These are phyloP conservation scores for Aspergillus fijiensis DNA, from an alignment of 2,329 filamentous ascomycete species.

Conservation along the genomic window DNA sequence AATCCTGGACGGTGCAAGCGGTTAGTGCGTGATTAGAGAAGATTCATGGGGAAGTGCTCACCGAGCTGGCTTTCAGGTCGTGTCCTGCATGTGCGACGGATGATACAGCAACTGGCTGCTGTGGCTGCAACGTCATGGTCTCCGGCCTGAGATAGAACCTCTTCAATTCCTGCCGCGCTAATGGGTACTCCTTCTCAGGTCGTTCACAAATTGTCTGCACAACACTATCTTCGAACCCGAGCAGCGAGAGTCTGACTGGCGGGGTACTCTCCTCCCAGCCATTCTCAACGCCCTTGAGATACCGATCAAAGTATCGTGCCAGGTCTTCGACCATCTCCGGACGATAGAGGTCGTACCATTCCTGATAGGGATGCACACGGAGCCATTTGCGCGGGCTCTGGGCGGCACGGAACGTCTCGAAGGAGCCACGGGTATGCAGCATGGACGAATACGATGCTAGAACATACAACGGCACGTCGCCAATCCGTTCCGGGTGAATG, in stretches of 20 bases:
- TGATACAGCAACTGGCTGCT: background rate
- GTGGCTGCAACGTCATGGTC: background rate
- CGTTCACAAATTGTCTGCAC: background rate
- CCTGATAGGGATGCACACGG: constrained; percentile 8
- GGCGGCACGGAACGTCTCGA: constrained; percentile 19
- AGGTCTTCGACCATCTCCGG: constrained; percentile 10
- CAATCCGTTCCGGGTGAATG: constrained; percentile 19
- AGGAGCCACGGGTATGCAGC: constrained; percentile 23
- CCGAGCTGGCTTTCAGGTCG: background rate
- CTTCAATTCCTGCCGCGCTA: background rate
- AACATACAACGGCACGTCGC: constrained; percentile 24
- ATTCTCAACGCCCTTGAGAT: constrained; percentile 5
- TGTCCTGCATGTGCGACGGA: background rate
- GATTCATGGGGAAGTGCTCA: background rate
- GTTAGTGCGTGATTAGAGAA: background rate
- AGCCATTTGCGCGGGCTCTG: constrained; percentile 22
- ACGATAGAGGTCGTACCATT: constrained; percentile 12
- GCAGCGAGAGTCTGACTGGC: constrained; percentile 7
- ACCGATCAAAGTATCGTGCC: constrained; percentile 7
- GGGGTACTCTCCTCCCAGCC: constrained; percentile 12
- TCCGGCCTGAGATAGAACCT: background rate
- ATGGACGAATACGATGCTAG: constrained; percentile 25
- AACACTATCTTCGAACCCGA: background rate
- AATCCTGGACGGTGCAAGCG: constrained; percentile 6
- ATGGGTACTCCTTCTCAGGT: background rate